A percentile compares a stretch with the other conserved stretches of the same genome.
Conservation (phyloP, 148 eudicot genomes). For the Arbutus unedo region DNA sequence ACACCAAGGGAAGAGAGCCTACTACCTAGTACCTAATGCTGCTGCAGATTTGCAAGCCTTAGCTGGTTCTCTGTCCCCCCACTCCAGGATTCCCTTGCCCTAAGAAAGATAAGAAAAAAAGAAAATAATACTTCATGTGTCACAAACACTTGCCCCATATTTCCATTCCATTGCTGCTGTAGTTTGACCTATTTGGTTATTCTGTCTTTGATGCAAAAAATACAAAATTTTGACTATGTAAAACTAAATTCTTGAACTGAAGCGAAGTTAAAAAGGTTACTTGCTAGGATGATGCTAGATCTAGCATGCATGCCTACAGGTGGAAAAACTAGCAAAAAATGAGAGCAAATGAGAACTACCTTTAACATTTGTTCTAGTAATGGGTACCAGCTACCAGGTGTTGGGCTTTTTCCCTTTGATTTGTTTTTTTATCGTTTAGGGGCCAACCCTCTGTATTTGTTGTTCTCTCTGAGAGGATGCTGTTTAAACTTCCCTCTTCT, state of each 20-base stretch:
- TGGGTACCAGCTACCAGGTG: not conserved
- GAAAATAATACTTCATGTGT: not conserved
- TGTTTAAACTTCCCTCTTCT: not conserved
- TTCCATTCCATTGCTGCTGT: not conserved
- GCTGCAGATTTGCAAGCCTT: conserved; percentile 12
- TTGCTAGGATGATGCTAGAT: not conserved
- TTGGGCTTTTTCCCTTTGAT: not conserved
- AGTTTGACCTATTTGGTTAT: not conserved
- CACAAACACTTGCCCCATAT: not conserved
- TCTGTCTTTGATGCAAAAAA: not conserved
- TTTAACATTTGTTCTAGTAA: conserved; percentile 8
- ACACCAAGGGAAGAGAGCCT: conserved; percentile 9
- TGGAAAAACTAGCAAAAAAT: not conserved
- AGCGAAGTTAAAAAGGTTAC: not conserved
- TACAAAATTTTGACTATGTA: not conserved
- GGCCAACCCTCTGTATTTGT: conserved; percentile 2
- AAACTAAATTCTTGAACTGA: not conserved
- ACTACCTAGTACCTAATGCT: not conserved
- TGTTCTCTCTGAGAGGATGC: not conserved
- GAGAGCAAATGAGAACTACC: conserved; percentile 2
- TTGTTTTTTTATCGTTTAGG: not conserved
- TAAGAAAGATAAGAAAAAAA: not conserved
- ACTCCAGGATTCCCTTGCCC: not conserved
- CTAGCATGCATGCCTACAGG: not conserved
- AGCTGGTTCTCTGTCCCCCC: conserved; percentile 9